Base-by-base conservation (phyloP, 1,139 yeast genomes). In the Pichia sp. region DNA sequence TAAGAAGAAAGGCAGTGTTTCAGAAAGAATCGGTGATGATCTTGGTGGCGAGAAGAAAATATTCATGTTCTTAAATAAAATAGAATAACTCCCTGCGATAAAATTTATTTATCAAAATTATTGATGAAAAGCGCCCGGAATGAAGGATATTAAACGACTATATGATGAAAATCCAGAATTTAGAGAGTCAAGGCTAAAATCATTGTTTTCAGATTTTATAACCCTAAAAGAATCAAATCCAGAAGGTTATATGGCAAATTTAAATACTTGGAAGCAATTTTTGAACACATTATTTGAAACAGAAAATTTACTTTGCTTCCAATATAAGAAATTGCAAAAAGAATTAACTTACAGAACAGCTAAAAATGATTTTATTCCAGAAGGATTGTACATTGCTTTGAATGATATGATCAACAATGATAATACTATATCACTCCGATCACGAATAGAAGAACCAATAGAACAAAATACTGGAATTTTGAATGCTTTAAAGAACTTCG, bases 181-280 rank as follows among this genome's bases (percentile, higher is more conserved):
- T 33, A 39, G 50, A 26, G 40, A 33, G 22, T 41, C 78, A 2
- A 66, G 92, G 38, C 64, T 81, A 40, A 69, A 71, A n/a, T 82
- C 89, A 3, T 67, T 84, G 34, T 84, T 78, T 56, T 75, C 85
- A 11, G 76, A 83, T 59, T 83, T 82, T 56, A 59, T 66, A 7
- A 67, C 69, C 10, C 68, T 78, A 31, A 67, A 70, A 54, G 73
- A 70, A 9, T 55, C 73, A 24, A 84, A 84, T 57, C 76, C 75
- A 1, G 89, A 81, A 51, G 94, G 94, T 1, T 83, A 68, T 52
- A 76, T 70, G 33, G 92, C 92, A 25, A 84, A 84, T 56, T 52
- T 82, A n/a, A 61, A 63, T 3, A 83, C 87, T 1, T 84, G 94
- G 94, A 63, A 61, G 40, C 51, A 57, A 4, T 61, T 67, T 4